Evolutionary conservation across 352 stramenopile species (phyloP), one percentile per base, ranked within the genome.

Genomic region (Peronospora farinosa): DNA sequence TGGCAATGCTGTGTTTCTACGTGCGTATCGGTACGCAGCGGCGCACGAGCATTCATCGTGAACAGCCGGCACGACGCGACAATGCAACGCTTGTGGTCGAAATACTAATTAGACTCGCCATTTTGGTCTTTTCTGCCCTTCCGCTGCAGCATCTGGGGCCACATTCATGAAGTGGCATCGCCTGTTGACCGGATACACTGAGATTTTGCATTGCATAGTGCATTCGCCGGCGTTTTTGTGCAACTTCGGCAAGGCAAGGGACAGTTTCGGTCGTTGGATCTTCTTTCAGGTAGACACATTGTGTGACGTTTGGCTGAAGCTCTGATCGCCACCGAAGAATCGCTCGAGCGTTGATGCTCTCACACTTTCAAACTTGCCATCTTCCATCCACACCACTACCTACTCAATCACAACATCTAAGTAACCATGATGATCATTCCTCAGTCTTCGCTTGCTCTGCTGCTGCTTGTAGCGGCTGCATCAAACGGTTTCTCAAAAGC

Each of bases 381-480:
- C n/a, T n/a, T 21, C 19, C 3, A 3, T 3, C 19, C 19, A 21
- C 19, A 3, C 19, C 19, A 21, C 19, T 21, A 21, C 19, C 19
- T 21, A 21, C 19, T 21, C 19, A 21, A 21, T 21, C 19, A 21
- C 19, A 21, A 21, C 19, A 21, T 21, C 19, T 21, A 21, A 21
- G 19, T 21, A 21, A 21, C 11, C 36, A 47, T 38, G 35, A 25
- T 65, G 45, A 11, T 33, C 51, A 57, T 57, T 9, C n/a, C 28
- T 50, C 38, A 57, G 51, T 57, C 51, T 2, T 60, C 57, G 12
- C 51, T 65, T 40, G 45, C 57, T n/a, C 40, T 60, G 12, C 23
- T 65, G n/a, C 46, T 65, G 16, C 31, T 60, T 16, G 35, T 42
- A 21, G 51, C 51, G 3, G 45, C 51, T 12, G 37, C 51, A 17